Conservation (phyloP, 371 early-diverging fungal genomes). For the Circinella umbellata region DNA sequence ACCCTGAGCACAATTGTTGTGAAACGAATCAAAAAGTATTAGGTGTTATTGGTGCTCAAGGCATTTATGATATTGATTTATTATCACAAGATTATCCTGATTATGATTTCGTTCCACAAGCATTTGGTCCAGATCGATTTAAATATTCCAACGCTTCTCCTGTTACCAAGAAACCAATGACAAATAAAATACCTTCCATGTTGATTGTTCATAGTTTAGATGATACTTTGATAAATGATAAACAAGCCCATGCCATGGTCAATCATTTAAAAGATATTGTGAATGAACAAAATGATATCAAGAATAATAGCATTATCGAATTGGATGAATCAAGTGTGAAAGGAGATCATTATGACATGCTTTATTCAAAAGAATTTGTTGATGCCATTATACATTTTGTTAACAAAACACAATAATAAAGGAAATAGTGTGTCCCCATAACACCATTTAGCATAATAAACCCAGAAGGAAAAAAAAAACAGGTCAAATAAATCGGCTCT, state of each 20-base stretch:
- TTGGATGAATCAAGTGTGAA: constrained; percentile 51
- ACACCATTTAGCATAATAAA: no score
- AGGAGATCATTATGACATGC: constrained; percentile 66
- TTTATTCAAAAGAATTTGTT: constrained; percentile 53
- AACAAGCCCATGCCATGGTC: constrained; percentile 61
- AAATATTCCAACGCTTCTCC: constrained; percentile 55
- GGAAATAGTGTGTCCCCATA: no score
- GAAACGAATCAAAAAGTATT: not conserved
- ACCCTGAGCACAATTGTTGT: constrained; percentile 32
- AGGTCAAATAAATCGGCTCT: not conserved
- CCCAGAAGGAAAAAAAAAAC: no score
- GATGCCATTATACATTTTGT: constrained; percentile 41
- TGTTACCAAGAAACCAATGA: constrained; percentile 9
- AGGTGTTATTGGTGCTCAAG: constrained; percentile 74
- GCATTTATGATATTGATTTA: constrained; percentile 78
- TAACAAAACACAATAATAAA: constrained; percentile 9
- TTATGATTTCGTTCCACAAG: constrained; percentile 77
- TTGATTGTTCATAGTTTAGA: constrained; percentile 69
- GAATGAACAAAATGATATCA: constrained; percentile 8
- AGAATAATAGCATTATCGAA: no score
- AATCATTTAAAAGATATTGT: constrained; percentile 42
- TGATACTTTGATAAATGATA: constrained; percentile 69
- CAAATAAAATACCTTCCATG: constrained; percentile 39
- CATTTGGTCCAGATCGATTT: constrained; percentile 56
- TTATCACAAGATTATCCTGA: constrained; percentile 66